Evolutionary conservation across 2,329 filamentous ascomycete genomes (phyloP).

Genomic region (Hymenoscyphus infarciens): DNA sequence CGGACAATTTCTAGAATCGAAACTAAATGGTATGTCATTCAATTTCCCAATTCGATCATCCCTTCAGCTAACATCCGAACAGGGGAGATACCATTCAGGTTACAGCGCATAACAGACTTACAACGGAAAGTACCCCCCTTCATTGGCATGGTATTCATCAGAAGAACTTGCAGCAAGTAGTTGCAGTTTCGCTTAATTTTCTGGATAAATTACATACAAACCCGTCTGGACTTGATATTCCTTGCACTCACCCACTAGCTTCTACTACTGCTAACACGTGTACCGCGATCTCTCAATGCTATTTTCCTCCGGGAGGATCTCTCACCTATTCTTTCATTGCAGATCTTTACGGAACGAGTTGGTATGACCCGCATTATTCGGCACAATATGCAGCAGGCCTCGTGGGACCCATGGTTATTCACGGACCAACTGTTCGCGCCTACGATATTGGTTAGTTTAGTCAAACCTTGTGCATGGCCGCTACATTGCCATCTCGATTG

Average conservation of each 20-base stretch:
- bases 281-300: slow-evolving; percentile 57
- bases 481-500: slow-evolving; percentile 48
- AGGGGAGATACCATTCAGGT: slow-evolving; percentile 49
- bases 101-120: slow-evolving; percentile 66
- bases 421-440: slow-evolving; percentile 52
- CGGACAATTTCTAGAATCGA: slow-evolving; percentile 36
- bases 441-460: slow-evolving; percentile 45
- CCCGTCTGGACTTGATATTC: no score
- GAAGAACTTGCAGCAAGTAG: slow-evolving; percentile 27
- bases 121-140: slow-evolving; percentile 37
- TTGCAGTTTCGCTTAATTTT: slow-evolving; percentile 3
- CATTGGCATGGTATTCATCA: slow-evolving; percentile 50
- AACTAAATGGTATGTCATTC: slow-evolving; percentile 32
- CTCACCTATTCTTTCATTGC: slow-evolving; percentile 33
- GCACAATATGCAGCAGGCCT: slow-evolving; percentile 50
- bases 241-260: no score
- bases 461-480: slow-evolving; percentile 37
- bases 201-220: no score
- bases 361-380: slow-evolving; percentile 59
- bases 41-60: neutral
- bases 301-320: slow-evolving; percentile 48
- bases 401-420: slow-evolving; percentile 55
- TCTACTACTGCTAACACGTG: slow-evolving; percentile 23
- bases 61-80: no score
- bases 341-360: slow-evolving; percentile 45